Base-by-base conservation (phyloP, 352 stramenopile species). In the Pythium vanterpoolii region DNA sequence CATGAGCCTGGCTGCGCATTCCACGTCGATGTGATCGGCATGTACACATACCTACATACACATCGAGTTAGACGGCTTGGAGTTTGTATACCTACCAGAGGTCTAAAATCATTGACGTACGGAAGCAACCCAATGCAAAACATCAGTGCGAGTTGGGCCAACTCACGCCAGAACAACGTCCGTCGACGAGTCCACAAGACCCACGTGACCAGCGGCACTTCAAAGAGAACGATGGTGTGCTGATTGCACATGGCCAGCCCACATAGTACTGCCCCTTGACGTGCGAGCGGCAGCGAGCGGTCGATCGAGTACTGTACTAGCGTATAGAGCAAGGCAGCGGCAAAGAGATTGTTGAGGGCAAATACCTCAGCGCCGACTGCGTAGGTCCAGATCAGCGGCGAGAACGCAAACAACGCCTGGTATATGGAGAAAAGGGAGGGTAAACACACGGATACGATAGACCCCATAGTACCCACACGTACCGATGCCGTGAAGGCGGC, bases 241-340 rank as follows among this genome's bases (percentile, higher is more conserved):
- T 99, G 96, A 68, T 98, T 99, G 60, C 81, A 96, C 50, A 98
- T 79, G n/a, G 88, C 90, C 18, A 98, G 64, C 4, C 96, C 96
- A 57, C 80, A 97, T 8, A 96, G 42, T 26, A 97, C 90, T 6
- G 96, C 93, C 6, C 95, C 95, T 18, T 66, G 14, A 1, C 69
- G 24, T 1, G 80, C 84, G 1, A 61, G 69, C 3, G 30, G 42
- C 0, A 76, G 24, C 19, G 50, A 56, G 3, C 50, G 51, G 13
- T 62, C 71, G 1, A 45, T 63, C 0, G 56, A 68, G 39, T 89
- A 93, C 4, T 66, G 64, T 16, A 96, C 36, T 19, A 87, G 67
- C 19, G 87, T 54, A 56, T 81, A 88, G 13, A 95, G 8, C 19
- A 99, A 73, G 33, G 85, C 24, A 4, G 90, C 76, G 9, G 87